Percentiles rank a stretch among this genome's conserved stretches.
Conservation (phyloP, 1,139 yeast species). For the Pichia kudriavzevii region DNA sequence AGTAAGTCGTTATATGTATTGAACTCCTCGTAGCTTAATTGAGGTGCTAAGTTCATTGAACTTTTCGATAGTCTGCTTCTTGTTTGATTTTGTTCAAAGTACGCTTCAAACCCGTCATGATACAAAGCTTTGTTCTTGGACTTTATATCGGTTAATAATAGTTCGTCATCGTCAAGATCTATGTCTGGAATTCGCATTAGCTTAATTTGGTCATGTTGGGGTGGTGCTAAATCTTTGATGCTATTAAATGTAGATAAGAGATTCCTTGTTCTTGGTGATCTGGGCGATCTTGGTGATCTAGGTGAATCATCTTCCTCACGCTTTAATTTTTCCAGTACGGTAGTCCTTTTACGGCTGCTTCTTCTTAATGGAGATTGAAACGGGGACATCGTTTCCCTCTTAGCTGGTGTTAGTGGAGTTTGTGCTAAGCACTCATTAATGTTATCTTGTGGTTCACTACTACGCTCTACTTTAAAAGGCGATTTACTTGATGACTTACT, state of each 20-base stretch:
- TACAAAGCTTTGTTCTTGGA: conserved; percentile 53
- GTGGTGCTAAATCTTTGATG: conserved; percentile 24
- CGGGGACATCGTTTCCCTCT: conserved; percentile 3
- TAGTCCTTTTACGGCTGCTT: neutral
- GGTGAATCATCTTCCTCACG: neutral
- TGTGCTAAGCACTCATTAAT: neutral
- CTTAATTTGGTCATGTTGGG: conserved; percentile 14
- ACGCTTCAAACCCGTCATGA: conserved; percentile 84
- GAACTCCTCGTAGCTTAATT: conserved; percentile 56
- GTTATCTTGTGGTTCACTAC: neutral
- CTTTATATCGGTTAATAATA: conserved; percentile 29
- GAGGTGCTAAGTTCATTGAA: conserved; percentile 67
- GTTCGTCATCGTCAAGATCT: conserved; percentile 27
- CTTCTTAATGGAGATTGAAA: neutral
- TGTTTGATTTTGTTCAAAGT: conserved; percentile 75
- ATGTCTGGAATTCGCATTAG: conserved; percentile 33
- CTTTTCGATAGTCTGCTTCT: conserved; percentile 44
- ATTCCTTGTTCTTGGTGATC: conserved; percentile 4
- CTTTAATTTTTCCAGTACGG: neutral
- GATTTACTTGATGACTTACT: conserved; percentile 1
- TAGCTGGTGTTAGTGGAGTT: conserved; percentile 4
- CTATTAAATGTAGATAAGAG: conserved; percentile 8
- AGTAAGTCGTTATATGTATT: conserved; percentile 40
- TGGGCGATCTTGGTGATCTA: neutral
- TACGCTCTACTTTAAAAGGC: conserved; percentile 1